Evolutionary conservation across 2,329 filamentous ascomycete genomes (phyloP), one percentile per base, ranked within the genome.

Genomic region (Colletotrichum sp.): DNA sequence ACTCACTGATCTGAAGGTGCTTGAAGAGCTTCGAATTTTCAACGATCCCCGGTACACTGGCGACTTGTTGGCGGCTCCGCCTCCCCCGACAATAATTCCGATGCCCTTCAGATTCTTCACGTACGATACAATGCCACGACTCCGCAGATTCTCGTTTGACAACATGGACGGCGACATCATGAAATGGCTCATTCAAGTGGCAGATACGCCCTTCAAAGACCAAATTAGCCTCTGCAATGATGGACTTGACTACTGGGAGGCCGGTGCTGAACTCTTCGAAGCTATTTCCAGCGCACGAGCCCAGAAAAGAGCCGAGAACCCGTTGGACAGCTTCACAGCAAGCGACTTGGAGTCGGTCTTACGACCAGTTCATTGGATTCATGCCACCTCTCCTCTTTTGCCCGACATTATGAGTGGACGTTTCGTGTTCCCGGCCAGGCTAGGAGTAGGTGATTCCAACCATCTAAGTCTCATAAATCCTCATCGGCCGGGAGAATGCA

Each of bases 211-310:
- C 43, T 48, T 48, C 43, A 48, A 21, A 48, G n/a, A 48, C 2
- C n/a, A 48, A 7, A 4, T 48, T 13, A 48, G 6, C n/a, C 18
- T 48, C 4, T 48, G 43, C 4, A 48, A 48, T 21, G 43, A 48
- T 12, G 43, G 43, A 48, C 4, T 48, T 21, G 43, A 48, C 43
- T 21, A 48, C 43, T 48, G 43, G 43, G 43, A 48, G 3, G 43
- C 6, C n/a, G 6, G 43, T 3, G n/a, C n/a, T 6, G n/a, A 48
- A 6, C n/a, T 48, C 0, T 48, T 48, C 3, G n/a, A 48, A 0
- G 43, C 43, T 13, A 0, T 21, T 4, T 48, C 43, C 10, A 6
- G 43, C 1, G n/a, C 5, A 4, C 9, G 5, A 21, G 43, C 43
- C 3, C 43, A 6, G n/a, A 48, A 48, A 4, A 48, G 43, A 21